Percentiles rank a stretch among this genome's conserved stretches.
These are phyloP conservation scores for Trametes cubensis DNA, from an alignment of 768 basidiomycete genomes.

Conservation along the genomic window DNA sequence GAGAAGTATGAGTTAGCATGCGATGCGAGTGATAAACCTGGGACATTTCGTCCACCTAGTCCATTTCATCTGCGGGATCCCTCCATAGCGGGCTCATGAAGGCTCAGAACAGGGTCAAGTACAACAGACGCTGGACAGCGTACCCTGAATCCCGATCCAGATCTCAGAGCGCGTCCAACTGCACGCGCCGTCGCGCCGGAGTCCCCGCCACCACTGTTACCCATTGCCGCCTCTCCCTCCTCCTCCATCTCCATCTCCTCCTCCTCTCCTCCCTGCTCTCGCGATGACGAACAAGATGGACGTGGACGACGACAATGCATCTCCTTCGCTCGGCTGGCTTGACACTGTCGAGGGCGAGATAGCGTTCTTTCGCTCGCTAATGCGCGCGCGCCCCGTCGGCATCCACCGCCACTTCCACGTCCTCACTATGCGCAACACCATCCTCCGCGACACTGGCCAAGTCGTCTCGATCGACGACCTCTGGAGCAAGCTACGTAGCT, in stretches of 20 bases:
- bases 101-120: too few species aligned
- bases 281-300: constrained; percentile 20
- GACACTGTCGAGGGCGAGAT: constrained; percentile 82
- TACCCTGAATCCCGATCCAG: too few species aligned
- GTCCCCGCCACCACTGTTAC: background rate
- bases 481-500: constrained; percentile 72
- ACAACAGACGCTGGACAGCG: too few species aligned
- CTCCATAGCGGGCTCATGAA: too few species aligned
- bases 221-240: background rate
- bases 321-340: constrained; percentile 46
- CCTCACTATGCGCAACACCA: constrained; percentile 71
- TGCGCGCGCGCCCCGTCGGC: constrained; percentile 81
- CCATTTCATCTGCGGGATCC: too few species aligned
- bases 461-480: constrained; percentile 62
- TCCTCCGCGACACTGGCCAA: constrained; percentile 70
- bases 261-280: background rate
- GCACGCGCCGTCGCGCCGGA: background rate
- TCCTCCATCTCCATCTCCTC: background rate
- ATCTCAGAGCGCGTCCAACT: too few species aligned
- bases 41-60: too few species aligned
- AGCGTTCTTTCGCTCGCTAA: constrained; percentile 80
- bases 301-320: constrained; percentile 12
- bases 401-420: constrained; percentile 83
- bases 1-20: too few species aligned
- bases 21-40: too few species aligned